Evolutionary conservation across 768 basidiomycete species (phyloP).

Genomic region (Hypholoma sublateritium): DNA sequence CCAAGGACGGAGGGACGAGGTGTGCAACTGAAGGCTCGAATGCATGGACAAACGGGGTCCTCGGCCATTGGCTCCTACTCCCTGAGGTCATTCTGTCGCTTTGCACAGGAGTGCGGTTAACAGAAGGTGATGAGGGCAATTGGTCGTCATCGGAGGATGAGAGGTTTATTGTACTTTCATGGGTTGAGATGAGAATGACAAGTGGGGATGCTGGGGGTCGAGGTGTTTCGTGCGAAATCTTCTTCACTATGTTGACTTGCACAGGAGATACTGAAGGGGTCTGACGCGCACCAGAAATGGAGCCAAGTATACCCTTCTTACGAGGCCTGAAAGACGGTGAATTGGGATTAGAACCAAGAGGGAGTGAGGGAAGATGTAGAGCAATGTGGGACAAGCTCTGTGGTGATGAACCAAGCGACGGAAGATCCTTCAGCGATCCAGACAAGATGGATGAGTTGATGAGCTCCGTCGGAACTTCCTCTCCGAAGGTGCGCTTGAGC

Average conservation of each 20-base stretch:
- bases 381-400: no score
- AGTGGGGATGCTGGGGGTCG: neutral
- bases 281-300: neutral
- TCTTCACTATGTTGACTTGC: neutral
- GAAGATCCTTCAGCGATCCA: neutral
- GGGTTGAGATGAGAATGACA: slow-evolving; percentile 1
- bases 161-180: neutral
- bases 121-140: neutral
- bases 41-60: slow-evolving; percentile 1
- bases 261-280: neutral
- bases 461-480: slow-evolving; percentile 7
- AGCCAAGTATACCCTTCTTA: neutral
- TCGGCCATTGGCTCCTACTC: neutral
- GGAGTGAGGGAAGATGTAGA: no score
- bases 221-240: neutral
- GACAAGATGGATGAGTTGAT: slow-evolving; percentile 1
- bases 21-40: neutral
- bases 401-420: no score
- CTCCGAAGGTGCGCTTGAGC: slow-evolving; percentile 11
- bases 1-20: neutral
- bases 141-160: neutral
- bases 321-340: neutral
- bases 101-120: neutral
- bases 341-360: neutral
- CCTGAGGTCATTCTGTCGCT: neutral